Conservation (phyloP, 768 basidiomycete genomes). For the Podaxis sp. region DNA sequence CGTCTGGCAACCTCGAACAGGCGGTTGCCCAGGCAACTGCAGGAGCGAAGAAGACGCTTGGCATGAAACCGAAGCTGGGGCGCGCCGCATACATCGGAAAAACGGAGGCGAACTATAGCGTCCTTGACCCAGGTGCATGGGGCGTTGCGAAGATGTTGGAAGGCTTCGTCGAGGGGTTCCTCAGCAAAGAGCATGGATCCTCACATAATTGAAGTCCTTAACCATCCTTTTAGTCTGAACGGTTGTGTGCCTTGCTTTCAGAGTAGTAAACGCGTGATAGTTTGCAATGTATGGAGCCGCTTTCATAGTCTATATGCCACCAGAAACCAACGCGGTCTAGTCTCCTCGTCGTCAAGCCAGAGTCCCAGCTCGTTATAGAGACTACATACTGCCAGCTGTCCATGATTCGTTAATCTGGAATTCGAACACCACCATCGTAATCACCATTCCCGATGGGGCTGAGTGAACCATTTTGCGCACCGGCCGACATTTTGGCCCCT, state of each 20-base stretch:
- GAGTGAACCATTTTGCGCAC: too few species aligned
- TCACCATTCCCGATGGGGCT: too few species aligned
- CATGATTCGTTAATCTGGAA: too few species aligned
- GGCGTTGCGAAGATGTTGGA: constrained; percentile 44
- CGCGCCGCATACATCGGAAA: constrained; percentile 42
- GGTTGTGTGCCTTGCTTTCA: not conserved
- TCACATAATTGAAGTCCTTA: not conserved
- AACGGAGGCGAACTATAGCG: not conserved
- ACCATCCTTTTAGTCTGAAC: not conserved
- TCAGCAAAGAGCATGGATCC: not conserved
- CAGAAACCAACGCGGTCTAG: too few species aligned
- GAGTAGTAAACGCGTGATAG: not conserved
- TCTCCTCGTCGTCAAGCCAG: too few species aligned
- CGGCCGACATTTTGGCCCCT: too few species aligned
- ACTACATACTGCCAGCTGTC: too few species aligned
- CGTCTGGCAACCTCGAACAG: constrained; percentile 22
- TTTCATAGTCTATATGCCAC: too few species aligned
- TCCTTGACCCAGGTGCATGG: constrained; percentile 58
- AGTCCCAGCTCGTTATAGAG: too few species aligned
- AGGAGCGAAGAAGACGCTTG: constrained; percentile 48
- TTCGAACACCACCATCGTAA: too few species aligned
- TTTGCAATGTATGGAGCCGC: too few species aligned
- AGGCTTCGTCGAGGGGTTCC: constrained; percentile 32
- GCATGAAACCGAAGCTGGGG: constrained; percentile 47
- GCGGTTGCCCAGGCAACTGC: constrained; percentile 37